A percentile compares a stretch with the other conserved stretches of the same genome.
Evolutionary conservation across 129 eudicot genomes (phyloP).

Genomic region (Flaveria robusta): DNA sequence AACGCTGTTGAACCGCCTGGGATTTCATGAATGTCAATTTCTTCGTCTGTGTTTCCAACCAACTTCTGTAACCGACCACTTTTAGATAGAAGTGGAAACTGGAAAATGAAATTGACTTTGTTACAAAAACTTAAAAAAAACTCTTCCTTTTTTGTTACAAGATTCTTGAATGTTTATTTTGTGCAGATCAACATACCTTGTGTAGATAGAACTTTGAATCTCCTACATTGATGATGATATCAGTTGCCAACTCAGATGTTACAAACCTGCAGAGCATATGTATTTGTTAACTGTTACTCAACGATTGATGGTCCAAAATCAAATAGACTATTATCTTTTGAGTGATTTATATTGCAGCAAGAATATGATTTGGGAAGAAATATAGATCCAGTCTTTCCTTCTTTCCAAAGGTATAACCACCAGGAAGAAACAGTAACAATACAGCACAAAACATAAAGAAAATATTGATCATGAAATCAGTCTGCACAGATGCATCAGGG

Average conservation of each 20-base stretch:
- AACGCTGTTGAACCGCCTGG: conserved; percentile 92
- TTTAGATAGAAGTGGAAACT: conserved; percentile 95
- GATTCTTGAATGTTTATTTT: conserved; percentile 18
- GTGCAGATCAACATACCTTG: conserved; percentile 58
- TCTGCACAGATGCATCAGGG: neutral
- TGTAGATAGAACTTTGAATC: conserved; percentile 87
- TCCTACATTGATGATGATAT: conserved; percentile 62
- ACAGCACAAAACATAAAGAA: neutral
- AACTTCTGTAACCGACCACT: conserved; percentile 72
- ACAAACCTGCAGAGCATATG: conserved; percentile 62
- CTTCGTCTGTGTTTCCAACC: conserved; percentile 56
- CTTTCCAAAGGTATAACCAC: neutral
- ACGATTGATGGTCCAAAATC: neutral
- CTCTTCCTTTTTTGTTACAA: neutral
- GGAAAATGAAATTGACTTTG: conserved; percentile 26
- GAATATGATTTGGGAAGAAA: neutral
- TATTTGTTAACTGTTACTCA: neutral
- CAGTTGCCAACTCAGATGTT: conserved; percentile 79
- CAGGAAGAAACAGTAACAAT: too few species aligned
- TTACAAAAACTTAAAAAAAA: conserved; percentile 14
- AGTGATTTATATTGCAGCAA: neutral
- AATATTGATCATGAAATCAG: neutral
- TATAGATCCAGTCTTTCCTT: conserved; percentile 7
- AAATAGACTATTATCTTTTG: neutral
- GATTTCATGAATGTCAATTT: conserved; percentile 62